Evolutionary conservation across 1,284 basidiomycete genomes (phyloP).

Genomic region (Cystobasidium pallidum): DNA sequence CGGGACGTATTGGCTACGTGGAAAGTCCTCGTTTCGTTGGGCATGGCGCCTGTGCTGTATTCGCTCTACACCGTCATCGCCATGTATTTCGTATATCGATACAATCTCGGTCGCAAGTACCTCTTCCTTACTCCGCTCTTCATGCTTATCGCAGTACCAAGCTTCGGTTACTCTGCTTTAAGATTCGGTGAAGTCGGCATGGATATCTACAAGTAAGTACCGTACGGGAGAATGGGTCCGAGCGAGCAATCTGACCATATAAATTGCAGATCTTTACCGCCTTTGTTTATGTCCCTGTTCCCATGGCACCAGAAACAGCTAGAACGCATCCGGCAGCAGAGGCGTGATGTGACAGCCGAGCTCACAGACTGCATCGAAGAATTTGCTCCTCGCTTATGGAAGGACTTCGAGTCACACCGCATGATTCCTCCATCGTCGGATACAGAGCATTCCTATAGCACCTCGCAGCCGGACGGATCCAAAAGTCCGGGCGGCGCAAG

Average conservation of each 20-base stretch:
- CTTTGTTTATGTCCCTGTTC: conserved; percentile 84
- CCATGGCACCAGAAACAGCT: conserved; percentile 89
- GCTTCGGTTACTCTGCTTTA: conserved; percentile 89
- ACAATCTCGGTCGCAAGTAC: conserved; percentile 66
- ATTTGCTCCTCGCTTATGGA: conserved; percentile 80
- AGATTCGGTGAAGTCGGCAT: conserved; percentile 99
- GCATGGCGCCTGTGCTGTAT: conserved; percentile 86
- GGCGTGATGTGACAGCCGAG: conserved; percentile 80
- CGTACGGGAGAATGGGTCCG: neutral
- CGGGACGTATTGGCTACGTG: conserved; percentile 96
- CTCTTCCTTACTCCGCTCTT: conserved; percentile 78
- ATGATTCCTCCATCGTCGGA: conserved; percentile 81
- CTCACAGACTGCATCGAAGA: conserved; percentile 77
- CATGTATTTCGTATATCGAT: conserved; percentile 73
- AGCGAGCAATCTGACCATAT: neutral
- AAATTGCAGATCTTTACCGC: conserved; percentile 77
- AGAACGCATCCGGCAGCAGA: conserved; percentile 75
- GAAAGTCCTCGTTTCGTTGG: conserved; percentile 96
- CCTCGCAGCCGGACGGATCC: conserved; percentile 60
- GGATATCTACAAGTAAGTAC: conserved; percentile 87
- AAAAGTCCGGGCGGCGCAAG: conserved; percentile 51
- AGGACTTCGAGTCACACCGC: conserved; percentile 82
- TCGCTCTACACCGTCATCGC: conserved; percentile 79
- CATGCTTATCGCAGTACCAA: conserved; percentile 75
- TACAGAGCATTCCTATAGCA: conserved; percentile 57